Percentiles rank a stretch among this genome's conserved stretches.
Conservation (phyloP, 1,284 basidiomycete species). For the Bondarzewia mesenterica region DNA sequence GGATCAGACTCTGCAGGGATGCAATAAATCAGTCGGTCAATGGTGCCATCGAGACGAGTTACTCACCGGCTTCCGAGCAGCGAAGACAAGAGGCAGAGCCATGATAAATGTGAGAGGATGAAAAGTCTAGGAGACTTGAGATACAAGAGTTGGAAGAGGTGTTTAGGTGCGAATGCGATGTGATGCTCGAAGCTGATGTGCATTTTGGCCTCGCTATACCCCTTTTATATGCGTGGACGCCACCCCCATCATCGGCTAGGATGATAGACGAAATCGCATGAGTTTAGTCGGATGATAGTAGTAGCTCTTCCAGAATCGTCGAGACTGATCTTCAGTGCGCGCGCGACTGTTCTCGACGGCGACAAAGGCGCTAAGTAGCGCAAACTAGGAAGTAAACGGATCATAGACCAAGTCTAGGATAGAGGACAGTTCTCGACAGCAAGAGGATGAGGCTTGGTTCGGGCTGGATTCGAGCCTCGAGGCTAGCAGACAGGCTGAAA, state of each 20-base stretch:
- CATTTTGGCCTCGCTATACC: no score
- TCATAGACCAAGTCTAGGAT: neutral
- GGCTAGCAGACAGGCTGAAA: no score
- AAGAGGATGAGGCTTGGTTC: neutral
- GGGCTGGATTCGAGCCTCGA: neutral
- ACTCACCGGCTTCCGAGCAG: slow-evolving; percentile 18
- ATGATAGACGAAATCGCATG: no score
- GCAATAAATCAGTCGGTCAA: neutral
- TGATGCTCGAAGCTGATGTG: neutral
- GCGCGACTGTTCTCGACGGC: neutral
- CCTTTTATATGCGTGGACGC: no score
- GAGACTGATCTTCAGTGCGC: neutral
- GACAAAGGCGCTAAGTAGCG: neutral
- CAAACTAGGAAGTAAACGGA: neutral
- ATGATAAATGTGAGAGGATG: slow-evolving; percentile 7
- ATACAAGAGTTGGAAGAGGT: no score
- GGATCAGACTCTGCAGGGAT: slow-evolving; percentile 15
- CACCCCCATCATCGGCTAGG: no score
- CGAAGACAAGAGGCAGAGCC: slow-evolving; percentile 15
- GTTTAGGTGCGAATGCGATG: neutral
- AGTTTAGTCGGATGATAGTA: no score
- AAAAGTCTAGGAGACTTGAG: neutral
- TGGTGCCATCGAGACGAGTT: neutral
- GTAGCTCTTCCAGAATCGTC: neutral
- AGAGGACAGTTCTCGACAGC: neutral